Conservation (phyloP, 768 basidiomycete species). For the Mycena crocata region DNA sequence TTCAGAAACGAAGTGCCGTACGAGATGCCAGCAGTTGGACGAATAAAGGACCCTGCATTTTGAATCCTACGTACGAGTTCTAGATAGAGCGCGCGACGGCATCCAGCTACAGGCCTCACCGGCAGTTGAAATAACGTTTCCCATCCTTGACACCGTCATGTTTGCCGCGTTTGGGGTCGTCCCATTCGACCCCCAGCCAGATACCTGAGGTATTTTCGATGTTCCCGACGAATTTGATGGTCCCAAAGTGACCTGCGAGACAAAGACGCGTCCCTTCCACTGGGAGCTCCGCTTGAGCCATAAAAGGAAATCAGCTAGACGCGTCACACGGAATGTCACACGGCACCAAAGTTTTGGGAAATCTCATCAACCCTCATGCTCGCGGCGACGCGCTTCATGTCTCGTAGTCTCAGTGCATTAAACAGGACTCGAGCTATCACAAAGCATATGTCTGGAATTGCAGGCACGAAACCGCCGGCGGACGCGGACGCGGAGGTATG, state of each 20-base stretch:
- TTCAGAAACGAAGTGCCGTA: slow-evolving; percentile 80
- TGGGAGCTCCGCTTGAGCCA: slow-evolving; percentile 45
- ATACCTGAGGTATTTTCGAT: slow-evolving; percentile 71
- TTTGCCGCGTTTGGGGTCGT: slow-evolving; percentile 85
- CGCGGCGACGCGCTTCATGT: slow-evolving; percentile 50
- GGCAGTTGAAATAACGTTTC: slow-evolving; percentile 80
- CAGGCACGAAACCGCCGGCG: slow-evolving; percentile 45
- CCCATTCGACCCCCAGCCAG: slow-evolving; percentile 99
- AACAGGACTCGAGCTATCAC: slow-evolving; percentile 58
- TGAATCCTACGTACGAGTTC: slow-evolving; percentile 56
- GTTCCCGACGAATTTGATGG: slow-evolving; percentile 74
- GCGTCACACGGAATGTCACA: not conserved
- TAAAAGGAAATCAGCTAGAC: slow-evolving; percentile 21
- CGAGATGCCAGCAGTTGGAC: slow-evolving; percentile 67
- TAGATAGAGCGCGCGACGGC: not conserved
- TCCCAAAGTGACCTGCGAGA: slow-evolving; percentile 68
- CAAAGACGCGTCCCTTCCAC: slow-evolving; percentile 66
- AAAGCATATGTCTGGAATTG: slow-evolving; percentile 57
- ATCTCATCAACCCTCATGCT: slow-evolving; percentile 44
- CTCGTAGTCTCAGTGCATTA: slow-evolving; percentile 51
- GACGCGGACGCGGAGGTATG: slow-evolving; percentile 51
- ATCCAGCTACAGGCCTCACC: slow-evolving; percentile 57
- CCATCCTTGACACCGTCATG: slow-evolving; percentile 88
- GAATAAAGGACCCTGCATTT: slow-evolving; percentile 83
- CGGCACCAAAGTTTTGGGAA: slow-evolving; percentile 28